Evolutionary conservation across 1,284 basidiomycete genomes (phyloP), one percentile per base, ranked within the genome.

Genomic region (Termitomyces sp.): DNA sequence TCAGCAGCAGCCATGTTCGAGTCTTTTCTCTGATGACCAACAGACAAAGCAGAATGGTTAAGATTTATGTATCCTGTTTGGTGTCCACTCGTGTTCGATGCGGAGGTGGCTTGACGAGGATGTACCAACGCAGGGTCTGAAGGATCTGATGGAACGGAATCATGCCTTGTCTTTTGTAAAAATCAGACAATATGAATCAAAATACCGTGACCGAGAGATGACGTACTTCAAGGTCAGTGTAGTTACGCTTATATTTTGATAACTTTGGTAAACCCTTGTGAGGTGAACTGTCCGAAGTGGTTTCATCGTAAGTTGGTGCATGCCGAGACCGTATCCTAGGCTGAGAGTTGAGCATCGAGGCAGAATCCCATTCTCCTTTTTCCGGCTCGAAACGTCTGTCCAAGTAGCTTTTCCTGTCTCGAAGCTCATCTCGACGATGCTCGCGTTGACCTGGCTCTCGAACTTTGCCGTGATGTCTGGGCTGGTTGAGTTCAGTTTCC

Each of bases 271-370:
- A 49, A 24, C 52, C 48, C 34, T 57, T 60, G 21, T 52, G 57
- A 45, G 54, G 48, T 18, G 64, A 68, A 41, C 56, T 64, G 35
- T 66, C 65, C n/a, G 66, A 66, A 30, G 57, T 64, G 18, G 65
- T 53, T 35, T 57, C 63, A 48, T 59, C 64, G 33, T 64, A 35
- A 42, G 37, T 42, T 40, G 41, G 16, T 18, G 18, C 43, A 30
- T 47, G 43, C 44, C 26, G 50, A n/a, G 33, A 43, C 9, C 13
- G 50, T 50, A 2, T 35, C 24, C n/a, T 21, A 11, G 34, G 49
- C 7, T 38, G 39, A 14, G 26, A 24, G 24, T 26, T 19, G 7
- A 14, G 21, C 7, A 21, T 39, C 18, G 48, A 48, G 28, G 35
- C 47, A 41, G 41, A 46, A 30, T 33, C 30, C 53, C 34, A 50